Conservation (phyloP, 345 rosid genomes). For the Rhodamnia rubescens region DNA sequence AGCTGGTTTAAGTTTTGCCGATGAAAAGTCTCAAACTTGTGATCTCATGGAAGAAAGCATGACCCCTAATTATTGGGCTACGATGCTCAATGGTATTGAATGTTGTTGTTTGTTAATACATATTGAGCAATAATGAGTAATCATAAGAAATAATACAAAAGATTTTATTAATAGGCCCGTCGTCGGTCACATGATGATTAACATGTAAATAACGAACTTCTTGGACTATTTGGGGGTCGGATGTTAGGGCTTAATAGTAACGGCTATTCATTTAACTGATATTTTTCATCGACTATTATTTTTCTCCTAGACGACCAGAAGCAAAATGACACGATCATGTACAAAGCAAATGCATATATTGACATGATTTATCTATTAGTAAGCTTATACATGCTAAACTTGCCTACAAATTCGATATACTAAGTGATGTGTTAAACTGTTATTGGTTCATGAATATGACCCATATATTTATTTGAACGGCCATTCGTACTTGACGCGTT, state of each 20-base stretch:
- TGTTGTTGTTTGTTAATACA: neutral
- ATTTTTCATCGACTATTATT: neutral
- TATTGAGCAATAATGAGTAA: neutral
- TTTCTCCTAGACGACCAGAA: neutral
- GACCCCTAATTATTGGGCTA: neutral
- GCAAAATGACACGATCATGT: neutral
- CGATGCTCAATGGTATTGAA: rapidly evolving
- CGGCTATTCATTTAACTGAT: neutral
- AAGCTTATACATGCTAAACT: neutral
- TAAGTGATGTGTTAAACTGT: neutral
- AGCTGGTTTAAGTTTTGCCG: neutral
- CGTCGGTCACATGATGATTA: neutral
- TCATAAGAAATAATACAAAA: neutral
- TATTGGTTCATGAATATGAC: neutral
- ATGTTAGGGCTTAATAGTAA: neutral
- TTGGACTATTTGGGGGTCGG: neutral
- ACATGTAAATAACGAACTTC: neutral
- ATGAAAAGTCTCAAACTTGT: neutral
- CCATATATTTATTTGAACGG: neutral
- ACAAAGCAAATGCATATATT: neutral
- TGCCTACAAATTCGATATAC: neutral
- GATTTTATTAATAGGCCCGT: neutral
- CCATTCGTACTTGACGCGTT: neutral
- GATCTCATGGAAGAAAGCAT: too few species aligned
- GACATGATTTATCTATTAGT: neutral